phyloP scores from a whole-genome alignment of 208 protist species.

The Leptomonas pyrrhocoris region DNA sequence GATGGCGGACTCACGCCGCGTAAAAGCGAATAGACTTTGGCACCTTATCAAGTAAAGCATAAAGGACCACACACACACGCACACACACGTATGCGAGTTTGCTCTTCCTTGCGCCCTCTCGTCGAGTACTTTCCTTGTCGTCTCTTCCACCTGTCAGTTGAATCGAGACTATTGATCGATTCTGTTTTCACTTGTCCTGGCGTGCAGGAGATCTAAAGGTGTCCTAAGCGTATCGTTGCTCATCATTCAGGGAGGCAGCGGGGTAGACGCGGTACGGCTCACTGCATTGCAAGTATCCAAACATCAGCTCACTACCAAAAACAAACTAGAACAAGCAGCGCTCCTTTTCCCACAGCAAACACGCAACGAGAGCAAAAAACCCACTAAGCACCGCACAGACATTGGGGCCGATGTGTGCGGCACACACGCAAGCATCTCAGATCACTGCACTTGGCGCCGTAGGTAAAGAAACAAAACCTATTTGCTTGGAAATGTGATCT shows the following conservation, averaged over 20 bases:
- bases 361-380: background rate
- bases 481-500: conserved; percentile 49
- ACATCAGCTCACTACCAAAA: background rate
- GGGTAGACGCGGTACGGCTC: no score
- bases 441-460: conserved; percentile 42
- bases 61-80: no score
- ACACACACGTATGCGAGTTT: no score
- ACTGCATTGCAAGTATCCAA: no score
- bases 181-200: conserved; percentile 23
- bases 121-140: no score
- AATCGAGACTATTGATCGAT: conserved; percentile 34
- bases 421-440: conserved; percentile 21
- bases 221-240: conserved; percentile 33
- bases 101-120: background rate
- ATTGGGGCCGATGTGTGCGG: background rate
- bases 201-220: conserved; percentile 25
- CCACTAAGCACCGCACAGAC: background rate
- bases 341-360: background rate
- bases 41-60: no score
- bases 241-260: conserved; percentile 7
- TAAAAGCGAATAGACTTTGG: no score
- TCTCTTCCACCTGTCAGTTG: conserved; percentile 11
- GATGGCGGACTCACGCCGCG: no score
- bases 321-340: background rate
- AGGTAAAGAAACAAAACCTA: conserved; percentile 27